phyloP scores from a whole-genome alignment of 768 basidiomycete genomes.

The Phylloporus sp. region DNA sequence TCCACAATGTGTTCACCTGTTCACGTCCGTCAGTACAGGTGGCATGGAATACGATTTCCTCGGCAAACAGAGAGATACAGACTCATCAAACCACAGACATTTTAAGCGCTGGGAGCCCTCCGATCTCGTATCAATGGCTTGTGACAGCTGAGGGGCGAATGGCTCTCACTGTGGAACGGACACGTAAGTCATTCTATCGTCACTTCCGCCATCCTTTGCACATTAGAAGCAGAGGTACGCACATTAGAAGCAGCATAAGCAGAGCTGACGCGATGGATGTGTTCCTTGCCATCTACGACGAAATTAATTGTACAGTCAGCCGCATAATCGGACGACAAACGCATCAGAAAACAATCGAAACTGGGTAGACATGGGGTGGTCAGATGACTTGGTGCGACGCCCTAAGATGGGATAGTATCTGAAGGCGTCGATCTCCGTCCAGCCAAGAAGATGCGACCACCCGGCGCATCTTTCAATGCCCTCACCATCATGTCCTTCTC shows the following conservation, averaged over 20 bases:
- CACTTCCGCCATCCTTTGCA: conserved; percentile 8
- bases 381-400: too few species aligned
- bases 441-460: conserved; percentile 29
- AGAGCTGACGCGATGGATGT: not conserved
- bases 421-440: conserved; percentile 22
- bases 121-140: conserved; percentile 1
- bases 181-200: conserved; percentile 15
- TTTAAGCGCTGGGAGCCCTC: conserved; percentile 16
- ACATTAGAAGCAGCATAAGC: not conserved
- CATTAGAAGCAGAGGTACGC: too few species aligned
- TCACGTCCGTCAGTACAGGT: conserved; percentile 44
- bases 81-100: not conserved
- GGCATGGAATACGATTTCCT: conserved; percentile 38
- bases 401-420: too few species aligned
- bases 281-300: too few species aligned
- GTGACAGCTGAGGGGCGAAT: conserved; percentile 11
- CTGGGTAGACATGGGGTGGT: too few species aligned
- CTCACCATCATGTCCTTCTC: conserved; percentile 32
- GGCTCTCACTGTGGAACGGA: conserved; percentile 3
- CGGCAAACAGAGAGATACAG: not conserved
- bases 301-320: too few species aligned
- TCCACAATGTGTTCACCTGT: conserved; percentile 15
- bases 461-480: conserved; percentile 33
- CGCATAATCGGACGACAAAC: not conserved
- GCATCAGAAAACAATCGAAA: too few species aligned